Conservation (phyloP, 495 filamentous ascomycete species). For the Xylaria venustula region DNA sequence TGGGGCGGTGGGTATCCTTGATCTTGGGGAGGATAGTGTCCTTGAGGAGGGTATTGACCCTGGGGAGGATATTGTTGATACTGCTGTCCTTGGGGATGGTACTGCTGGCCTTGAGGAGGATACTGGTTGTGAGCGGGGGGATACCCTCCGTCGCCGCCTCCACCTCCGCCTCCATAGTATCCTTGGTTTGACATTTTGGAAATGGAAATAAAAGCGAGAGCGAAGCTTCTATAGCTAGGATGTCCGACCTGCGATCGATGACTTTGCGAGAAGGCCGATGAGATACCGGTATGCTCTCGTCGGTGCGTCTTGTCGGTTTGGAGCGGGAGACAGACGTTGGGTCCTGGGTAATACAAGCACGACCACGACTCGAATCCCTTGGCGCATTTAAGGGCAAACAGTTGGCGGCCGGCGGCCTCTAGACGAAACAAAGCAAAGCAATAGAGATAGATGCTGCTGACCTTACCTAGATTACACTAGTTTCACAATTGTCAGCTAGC, state of each 20-base stretch:
- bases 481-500: not conserved
- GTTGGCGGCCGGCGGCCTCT: not conserved
- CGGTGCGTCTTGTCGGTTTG: no score
- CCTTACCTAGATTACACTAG: not conserved
- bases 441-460: no score
- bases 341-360: not conserved
- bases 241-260: no score
- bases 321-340: not conserved
- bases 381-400: not conserved
- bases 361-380: not conserved
- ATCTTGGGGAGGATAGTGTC: conserved; percentile 3
- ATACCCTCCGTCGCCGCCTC: conserved; percentile 12
- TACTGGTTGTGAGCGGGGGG: conserved; percentile 20
- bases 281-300: no score
- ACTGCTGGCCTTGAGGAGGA: conserved; percentile 20
- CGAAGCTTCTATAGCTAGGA: not conserved
- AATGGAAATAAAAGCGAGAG: not conserved
- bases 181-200: conserved; percentile 25
- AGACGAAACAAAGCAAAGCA: not conserved
- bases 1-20: conserved; percentile 21
- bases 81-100: conserved; percentile 17
- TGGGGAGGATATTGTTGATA: conserved; percentile 17
- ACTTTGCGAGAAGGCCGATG: no score
- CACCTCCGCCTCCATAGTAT: conserved; percentile 23
- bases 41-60: conserved; percentile 9